Percentiles rank a stretch among this genome's conserved stretches.
phyloP scores from a whole-genome alignment of 345 rosid species.

The Salix caprea region DNA sequence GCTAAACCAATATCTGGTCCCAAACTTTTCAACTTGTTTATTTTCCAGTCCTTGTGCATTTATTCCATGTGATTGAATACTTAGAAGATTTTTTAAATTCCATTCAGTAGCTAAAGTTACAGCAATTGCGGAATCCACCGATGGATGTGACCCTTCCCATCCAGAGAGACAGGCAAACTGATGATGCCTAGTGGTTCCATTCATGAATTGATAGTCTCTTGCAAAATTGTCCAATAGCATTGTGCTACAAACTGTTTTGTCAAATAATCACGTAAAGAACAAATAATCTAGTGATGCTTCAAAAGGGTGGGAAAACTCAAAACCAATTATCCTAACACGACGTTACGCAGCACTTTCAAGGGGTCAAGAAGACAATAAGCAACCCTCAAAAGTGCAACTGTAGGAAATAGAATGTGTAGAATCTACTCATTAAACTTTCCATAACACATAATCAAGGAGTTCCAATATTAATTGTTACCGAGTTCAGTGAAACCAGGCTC shows the following conservation, averaged over 20 bases:
- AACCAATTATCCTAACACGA: background rate
- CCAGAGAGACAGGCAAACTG: background rate
- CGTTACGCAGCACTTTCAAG: background rate
- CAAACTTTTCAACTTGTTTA: background rate
- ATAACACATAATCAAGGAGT: background rate
- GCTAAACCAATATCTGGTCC: background rate
- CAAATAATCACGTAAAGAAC: background rate
- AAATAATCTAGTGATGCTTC: background rate
- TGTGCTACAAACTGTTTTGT: background rate
- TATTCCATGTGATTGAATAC: background rate
- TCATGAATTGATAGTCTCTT: background rate
- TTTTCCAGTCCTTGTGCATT: background rate
- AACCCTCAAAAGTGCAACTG: background rate
- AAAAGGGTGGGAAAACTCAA: background rate
- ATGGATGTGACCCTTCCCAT: background rate
- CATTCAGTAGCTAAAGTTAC: background rate
- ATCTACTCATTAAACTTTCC: background rate
- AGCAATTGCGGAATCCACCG: background rate
- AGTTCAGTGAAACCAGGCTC: slow-evolving; percentile 38
- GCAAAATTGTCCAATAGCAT: background rate
- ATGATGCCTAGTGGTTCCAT: background rate
- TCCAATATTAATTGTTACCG: slow-evolving; percentile 9
- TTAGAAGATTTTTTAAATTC: background rate
- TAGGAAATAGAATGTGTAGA: background rate
- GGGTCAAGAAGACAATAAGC: background rate